phyloP scores from a whole-genome alignment of 257 asterid genomes.

The Linderniella brevidens region DNA sequence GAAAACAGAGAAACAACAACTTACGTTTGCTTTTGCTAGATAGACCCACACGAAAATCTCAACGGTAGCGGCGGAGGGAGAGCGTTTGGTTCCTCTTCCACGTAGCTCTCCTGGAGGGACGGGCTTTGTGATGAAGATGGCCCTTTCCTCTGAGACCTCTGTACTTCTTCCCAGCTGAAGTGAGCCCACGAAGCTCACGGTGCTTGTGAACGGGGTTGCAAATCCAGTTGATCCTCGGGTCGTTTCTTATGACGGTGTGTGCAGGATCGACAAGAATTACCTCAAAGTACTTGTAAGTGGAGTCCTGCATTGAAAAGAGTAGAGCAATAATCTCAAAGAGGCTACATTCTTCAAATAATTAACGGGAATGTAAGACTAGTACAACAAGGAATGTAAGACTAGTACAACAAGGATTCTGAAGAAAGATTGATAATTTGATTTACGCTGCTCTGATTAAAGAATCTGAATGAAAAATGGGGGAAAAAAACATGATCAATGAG shows the following conservation, averaged over 20 bases:
- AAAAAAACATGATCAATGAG: not conserved
- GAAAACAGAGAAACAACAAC: no score
- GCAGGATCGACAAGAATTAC: slow-evolving; percentile 11
- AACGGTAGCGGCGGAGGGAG: slow-evolving; percentile 16
- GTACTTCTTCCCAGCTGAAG: slow-evolving; percentile 14
- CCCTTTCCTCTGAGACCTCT: slow-evolving; percentile 13
- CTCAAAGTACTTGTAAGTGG: slow-evolving; percentile 13
- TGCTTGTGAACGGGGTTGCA: slow-evolving; percentile 14
- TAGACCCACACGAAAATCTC: not conserved
- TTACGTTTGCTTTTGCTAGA: not conserved
- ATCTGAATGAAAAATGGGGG: not conserved
- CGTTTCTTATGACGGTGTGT: slow-evolving; percentile 8
- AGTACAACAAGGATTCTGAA: no score
- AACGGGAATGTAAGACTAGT: no score
- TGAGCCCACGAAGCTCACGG: slow-evolving; percentile 14
- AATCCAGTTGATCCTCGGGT: slow-evolving; percentile 14
- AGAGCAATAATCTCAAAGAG: no score
- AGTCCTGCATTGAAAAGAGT: slow-evolving; percentile 5
- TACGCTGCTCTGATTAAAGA: no score
- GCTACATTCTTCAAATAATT: no score
- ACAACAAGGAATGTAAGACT: no score
- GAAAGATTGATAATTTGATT: no score
- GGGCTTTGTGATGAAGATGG: slow-evolving; percentile 12
- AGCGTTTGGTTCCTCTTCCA: slow-evolving; percentile 15
- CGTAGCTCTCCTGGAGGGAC: slow-evolving; percentile 13